Conservation (phyloP, 768 basidiomycete genomes). For the Tulasnella sp. region DNA sequence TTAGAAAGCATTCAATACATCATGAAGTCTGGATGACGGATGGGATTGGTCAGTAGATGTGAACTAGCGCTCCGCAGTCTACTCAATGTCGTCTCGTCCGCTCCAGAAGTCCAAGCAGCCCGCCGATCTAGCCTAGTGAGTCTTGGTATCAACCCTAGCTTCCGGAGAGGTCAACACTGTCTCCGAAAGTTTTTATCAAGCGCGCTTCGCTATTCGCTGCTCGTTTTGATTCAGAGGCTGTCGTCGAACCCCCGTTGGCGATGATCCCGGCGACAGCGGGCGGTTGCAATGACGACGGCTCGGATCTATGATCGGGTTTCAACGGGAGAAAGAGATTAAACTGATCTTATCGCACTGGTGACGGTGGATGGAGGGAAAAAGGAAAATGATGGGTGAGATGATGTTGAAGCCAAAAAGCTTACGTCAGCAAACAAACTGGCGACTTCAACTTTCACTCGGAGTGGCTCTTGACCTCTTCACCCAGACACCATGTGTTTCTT, state of each 20-base stretch:
- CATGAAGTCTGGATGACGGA: background rate
- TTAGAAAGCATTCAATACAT: background rate
- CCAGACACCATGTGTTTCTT: background rate
- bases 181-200: background rate
- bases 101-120: background rate
- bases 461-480: background rate
- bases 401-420: background rate
- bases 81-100: background rate
- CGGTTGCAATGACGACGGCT: background rate
- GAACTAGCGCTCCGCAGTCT: background rate
- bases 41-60: background rate
- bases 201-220: background rate
- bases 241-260: background rate
- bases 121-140: too few species aligned
- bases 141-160: background rate
- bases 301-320: background rate
- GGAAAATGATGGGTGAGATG: background rate
- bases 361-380: background rate
- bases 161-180: background rate
- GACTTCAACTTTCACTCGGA: background rate
- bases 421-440: background rate
- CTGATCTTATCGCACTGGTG: background rate
- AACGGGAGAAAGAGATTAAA: background rate
- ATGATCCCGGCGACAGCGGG: background rate
- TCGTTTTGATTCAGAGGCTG: background rate